phyloP scores from a whole-genome alignment of 1,139 yeast species.

The Magnusiomyces suaveolens region DNA sequence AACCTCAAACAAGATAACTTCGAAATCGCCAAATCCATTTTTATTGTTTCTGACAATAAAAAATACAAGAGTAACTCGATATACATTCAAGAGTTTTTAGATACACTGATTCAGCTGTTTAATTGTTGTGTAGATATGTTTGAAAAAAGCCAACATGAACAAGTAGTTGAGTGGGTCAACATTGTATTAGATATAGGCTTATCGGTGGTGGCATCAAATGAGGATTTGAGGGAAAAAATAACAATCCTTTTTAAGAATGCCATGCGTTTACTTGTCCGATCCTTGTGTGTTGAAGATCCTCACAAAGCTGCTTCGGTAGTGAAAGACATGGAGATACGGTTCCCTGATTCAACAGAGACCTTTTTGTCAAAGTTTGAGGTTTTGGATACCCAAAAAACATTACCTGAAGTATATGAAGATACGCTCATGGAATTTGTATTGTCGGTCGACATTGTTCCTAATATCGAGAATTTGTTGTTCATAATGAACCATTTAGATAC shows the following conservation, averaged over 20 bases:
- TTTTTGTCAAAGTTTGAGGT: constrained; percentile 15
- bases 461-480: constrained; percentile 14
- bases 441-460: constrained; percentile 10
- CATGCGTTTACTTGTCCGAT: constrained; percentile 11
- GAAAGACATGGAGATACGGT: constrained; percentile 14
- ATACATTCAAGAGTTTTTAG: neutral
- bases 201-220: neutral
- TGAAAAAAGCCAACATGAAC: constrained; percentile 1
- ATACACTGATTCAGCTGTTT: constrained; percentile 9
- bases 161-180: constrained; percentile 11
- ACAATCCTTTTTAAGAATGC: constrained; percentile 7
- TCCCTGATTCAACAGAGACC: constrained; percentile 14
- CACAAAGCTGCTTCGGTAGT: constrained; percentile 13
- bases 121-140: constrained; percentile 14
- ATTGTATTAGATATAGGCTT: constrained; percentile 5
- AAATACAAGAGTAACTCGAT: neutral
- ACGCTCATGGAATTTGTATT: constrained; percentile 15
- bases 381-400: constrained; percentile 11
- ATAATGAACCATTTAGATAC: constrained; percentile 12
- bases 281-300: constrained; percentile 12
- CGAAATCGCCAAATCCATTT: constrained; percentile 1
- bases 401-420: constrained; percentile 10
- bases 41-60: neutral
- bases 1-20: constrained; percentile 1
- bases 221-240: neutral